These are phyloP conservation scores for Laguncularia racemosa DNA, from an alignment of 345 rosid genomes.

Conservation along the genomic window DNA sequence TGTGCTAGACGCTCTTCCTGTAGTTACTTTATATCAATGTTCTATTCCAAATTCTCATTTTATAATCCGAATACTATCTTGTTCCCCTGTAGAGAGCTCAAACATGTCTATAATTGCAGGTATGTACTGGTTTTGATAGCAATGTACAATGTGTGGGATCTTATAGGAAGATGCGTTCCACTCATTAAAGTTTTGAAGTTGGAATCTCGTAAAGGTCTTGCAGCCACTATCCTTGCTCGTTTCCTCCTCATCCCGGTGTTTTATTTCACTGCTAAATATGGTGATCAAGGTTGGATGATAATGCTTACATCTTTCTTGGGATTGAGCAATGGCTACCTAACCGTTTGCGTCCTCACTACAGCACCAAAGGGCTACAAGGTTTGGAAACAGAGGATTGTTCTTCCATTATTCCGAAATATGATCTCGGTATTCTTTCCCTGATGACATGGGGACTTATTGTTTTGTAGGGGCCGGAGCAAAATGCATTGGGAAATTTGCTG, in stretches of 20 bases:
- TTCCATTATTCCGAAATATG: background rate
- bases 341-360: slow-evolving; percentile 63
- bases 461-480: slow-evolving; percentile 62
- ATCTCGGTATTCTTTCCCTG: too few species aligned
- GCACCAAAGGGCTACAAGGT: slow-evolving; percentile 91
- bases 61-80: background rate
- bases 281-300: slow-evolving; percentile 85
- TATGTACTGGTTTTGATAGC: slow-evolving; percentile 66
- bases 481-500: slow-evolving; percentile 58
- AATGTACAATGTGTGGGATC: slow-evolving; percentile 58
- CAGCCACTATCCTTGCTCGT: slow-evolving; percentile 31
- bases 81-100: background rate
- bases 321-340: slow-evolving; percentile 59
- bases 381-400: too few species aligned
- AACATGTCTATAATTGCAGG: slow-evolving; percentile 29
- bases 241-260: slow-evolving; percentile 58
- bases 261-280: slow-evolving; percentile 71
- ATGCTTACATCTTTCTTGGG: slow-evolving; percentile 70
- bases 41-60: background rate
- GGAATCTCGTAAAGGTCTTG: slow-evolving; percentile 55
- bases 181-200: slow-evolving; percentile 33
- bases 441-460: background rate
- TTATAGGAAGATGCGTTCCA: slow-evolving; percentile 56
- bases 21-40: too few species aligned
- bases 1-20: too few species aligned